Percentiles rank a stretch among this genome's conserved stretches.
Evolutionary conservation across 805 yeast species (phyloP).

Genomic region (Schwanniomyces vanrijiae): DNA sequence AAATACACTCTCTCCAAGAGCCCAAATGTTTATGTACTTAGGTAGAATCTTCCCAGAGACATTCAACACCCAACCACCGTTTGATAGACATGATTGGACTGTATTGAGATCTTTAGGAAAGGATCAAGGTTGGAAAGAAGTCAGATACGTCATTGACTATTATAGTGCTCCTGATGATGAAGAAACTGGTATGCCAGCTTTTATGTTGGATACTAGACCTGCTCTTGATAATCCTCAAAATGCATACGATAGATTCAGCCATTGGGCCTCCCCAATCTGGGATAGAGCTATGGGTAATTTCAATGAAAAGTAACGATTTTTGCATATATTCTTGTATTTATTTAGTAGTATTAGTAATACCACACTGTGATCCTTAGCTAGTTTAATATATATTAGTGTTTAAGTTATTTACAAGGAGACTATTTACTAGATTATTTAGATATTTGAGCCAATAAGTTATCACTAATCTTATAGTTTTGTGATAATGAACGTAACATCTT

Average conservation of each 20-base stretch:
- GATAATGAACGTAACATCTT: slow-evolving; percentile 19
- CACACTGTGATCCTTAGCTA: not conserved
- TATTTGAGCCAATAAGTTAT: slow-evolving; percentile 6
- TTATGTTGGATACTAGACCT: slow-evolving; percentile 92
- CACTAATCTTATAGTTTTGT: slow-evolving; percentile 5
- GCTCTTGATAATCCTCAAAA: slow-evolving; percentile 72
- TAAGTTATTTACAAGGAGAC: not conserved
- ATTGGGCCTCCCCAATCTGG: slow-evolving; percentile 68
- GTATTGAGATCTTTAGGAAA: slow-evolving; percentile 65
- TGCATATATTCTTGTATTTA: not conserved
- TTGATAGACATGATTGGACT: slow-evolving; percentile 99
- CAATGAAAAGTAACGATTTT: slow-evolving; percentile 11
- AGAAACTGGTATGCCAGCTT: slow-evolving; percentile 84
- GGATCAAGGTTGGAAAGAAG: slow-evolving; percentile 57
- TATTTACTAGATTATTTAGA: not conserved
- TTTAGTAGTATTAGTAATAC: not conserved
- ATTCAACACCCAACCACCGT: slow-evolving; percentile 81
- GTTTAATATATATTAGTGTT: not conserved
- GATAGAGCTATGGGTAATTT: slow-evolving; percentile 66
- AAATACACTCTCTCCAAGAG: slow-evolving; percentile 82
- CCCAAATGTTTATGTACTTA: slow-evolving; percentile 62
- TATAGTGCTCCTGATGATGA: slow-evolving; percentile 94
- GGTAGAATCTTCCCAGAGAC: slow-evolving; percentile 70
- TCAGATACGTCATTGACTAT: slow-evolving; percentile 93
- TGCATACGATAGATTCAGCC: slow-evolving; percentile 66